Base-by-base conservation (phyloP, 768 basidiomycete species). In the Kwoniella sp. region DNA sequence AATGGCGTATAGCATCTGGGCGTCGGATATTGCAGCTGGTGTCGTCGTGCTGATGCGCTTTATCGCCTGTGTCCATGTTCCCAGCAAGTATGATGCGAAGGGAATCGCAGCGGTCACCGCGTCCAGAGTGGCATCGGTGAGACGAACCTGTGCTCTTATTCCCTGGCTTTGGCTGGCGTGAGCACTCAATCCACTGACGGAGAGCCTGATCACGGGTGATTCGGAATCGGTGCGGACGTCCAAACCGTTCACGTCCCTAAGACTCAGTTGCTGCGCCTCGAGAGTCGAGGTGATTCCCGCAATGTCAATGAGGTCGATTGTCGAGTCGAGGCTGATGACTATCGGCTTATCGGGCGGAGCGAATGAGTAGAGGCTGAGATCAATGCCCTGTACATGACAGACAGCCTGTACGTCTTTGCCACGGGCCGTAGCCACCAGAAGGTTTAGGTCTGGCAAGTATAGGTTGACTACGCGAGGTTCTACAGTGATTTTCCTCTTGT, bases 81-180 rank as follows among this genome's bases (percentile, higher is more conserved):
- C 28, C 2, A 47, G 34, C 12, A 59, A 36, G 15, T 28, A 17
- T 12, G n/a, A 33, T 1, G 49, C 32, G 11, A 28, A 33, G 2
- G 46, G 32, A 12, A 59, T 34, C 5, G 54, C 53, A 12, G 54
- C 37, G 1, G 65, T 59, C 31, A 64, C 54, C 6, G 47, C 25
- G 19, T 57, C 31, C 11, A 60, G 20, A n/a, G 53, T 54, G 17
- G 33, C 14, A 22, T 34, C 20, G 25, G 41, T 4, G 17, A 47
- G 1, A 14, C 28, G 31, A 9, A 36, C 17, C 19, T 50, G 51
- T 11, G 46, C 22, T 2, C 42, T 41, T 33, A 46, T 23, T 3
- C 55, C 48, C 19, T 40, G 47, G 19, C 36, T 46, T 5, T 41
- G 45, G 23, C 47, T 44, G 3, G 39, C 32, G 5, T 32, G 37